These are phyloP conservation scores for Malus sieversii DNA, from an alignment of 306 rosid species.

Conservation along the genomic window DNA sequence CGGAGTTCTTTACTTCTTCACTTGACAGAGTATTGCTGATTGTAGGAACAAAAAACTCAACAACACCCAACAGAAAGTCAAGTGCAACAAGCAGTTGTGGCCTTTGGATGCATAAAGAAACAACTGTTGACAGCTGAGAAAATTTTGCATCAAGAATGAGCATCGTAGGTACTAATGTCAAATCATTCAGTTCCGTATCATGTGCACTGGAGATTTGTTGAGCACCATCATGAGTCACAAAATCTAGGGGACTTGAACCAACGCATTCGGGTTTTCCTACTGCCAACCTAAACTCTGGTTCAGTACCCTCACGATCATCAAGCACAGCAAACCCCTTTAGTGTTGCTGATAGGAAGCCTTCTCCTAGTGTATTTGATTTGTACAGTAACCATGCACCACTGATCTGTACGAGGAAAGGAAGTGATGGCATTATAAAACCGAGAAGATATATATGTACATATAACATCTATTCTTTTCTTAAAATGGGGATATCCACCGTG, in stretches of 20 bases:
- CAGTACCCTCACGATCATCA: slow-evolving; percentile 94
- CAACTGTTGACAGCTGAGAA: slow-evolving; percentile 42
- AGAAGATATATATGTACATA: not conserved
- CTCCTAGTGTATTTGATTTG: slow-evolving; percentile 68
- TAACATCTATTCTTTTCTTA: not conserved
- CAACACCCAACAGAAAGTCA: slow-evolving; percentile 89
- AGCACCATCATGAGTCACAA: slow-evolving; percentile 28
- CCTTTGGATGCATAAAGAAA: slow-evolving; percentile 75
- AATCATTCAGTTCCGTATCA: slow-evolving; percentile 19
- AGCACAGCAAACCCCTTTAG: slow-evolving; percentile 71
- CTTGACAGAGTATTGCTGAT: slow-evolving; percentile 51
- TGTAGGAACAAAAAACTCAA: slow-evolving; percentile 87
- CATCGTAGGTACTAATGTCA: slow-evolving; percentile 66
- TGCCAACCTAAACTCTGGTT: slow-evolving; percentile 76
- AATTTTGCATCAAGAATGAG: slow-evolving; percentile 78
- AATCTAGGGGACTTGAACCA: slow-evolving; percentile 31
- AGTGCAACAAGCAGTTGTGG: slow-evolving; percentile 92
- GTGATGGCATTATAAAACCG: not conserved
- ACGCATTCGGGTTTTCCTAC: slow-evolving; percentile 63
- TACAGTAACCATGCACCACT: slow-evolving; percentile 84
- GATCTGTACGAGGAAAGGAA: slow-evolving; percentile 42
- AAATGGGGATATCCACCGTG: not conserved
- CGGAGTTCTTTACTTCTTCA: slow-evolving; percentile 42
- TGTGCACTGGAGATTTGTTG: slow-evolving; percentile 30
- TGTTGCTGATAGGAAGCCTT: slow-evolving; percentile 84